phyloP scores from a whole-genome alignment of 176 grass and related monocot species.

The Carex littledalei region DNA sequence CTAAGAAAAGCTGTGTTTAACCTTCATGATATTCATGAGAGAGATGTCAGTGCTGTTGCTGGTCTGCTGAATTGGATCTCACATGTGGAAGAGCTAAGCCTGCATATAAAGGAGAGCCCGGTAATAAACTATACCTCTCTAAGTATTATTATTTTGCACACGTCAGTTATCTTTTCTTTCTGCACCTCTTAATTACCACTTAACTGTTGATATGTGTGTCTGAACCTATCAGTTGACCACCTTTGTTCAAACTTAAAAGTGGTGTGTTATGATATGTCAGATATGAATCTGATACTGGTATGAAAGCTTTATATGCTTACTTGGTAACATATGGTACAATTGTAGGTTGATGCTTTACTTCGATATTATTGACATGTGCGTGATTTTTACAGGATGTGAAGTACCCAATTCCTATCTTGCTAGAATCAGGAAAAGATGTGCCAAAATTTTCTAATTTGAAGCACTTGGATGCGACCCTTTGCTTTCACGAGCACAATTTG shows the following conservation, averaged over 20 bases:
- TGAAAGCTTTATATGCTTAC: neutral
- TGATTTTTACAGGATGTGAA: neutral
- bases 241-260: neutral
- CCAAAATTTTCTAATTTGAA: slow-evolving; percentile 2
- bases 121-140: neutral
- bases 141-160: too few relatives aligned
- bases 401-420: neutral
- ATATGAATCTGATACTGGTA: neutral
- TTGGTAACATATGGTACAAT: neutral
- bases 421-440: neutral
- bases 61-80: neutral
- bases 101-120: neutral
- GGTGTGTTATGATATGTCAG: neutral
- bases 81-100: neutral
- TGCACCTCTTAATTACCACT: neutral
- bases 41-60: neutral
- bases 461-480: neutral
- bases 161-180: neutral
- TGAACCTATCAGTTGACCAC: neutral
- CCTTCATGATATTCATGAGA: neutral
- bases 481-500: neutral
- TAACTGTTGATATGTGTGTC: neutral
- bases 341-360: neutral
- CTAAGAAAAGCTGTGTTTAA: neutral
- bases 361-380: neutral